Evolutionary conservation across 2,329 filamentous ascomycete species (phyloP), one percentile per base, ranked within the genome.

Genomic region (Calonectria ilicicola): DNA sequence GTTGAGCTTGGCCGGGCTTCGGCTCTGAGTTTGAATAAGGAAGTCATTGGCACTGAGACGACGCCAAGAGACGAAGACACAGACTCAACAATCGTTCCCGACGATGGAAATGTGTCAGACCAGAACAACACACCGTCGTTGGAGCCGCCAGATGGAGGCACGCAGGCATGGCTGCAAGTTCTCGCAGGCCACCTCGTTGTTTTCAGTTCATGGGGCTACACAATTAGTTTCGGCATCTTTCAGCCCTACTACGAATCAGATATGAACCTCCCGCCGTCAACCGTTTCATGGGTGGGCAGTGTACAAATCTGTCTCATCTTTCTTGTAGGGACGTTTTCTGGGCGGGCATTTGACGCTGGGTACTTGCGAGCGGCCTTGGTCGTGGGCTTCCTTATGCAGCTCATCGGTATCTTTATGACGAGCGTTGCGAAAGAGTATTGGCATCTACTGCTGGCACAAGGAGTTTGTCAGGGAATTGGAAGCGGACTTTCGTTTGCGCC

Each of bases 401-500:
- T 87, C 0, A 27, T 86, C 0, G 87, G 87, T 19, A 83, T 86
- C 29, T 86, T 89, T 76, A 82, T 84, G 76, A 86, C 86, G 10
- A 87, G 85, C 38, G 78, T 87, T 1, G 79, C 83, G 8, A 85
- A 78, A 0, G 73, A 78, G 26, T 89, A 88, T 76, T 89, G 85
- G 84, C 86, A 89, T 56, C 72, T 89, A 0, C 83, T 89, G 35
- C 83, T 90, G 0, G 82, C 86, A 0, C 91, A 92, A 74, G 91
- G 89, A 0, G 73, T 92, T 1, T 90, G 89, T 51, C 85, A 89
- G 29, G 90, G 91, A 0, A 80, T 92, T 1, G 90, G 91, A 1
- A 84, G 85, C 76, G 86, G 90, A 1, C 80, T 91, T 65, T 83
- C 91, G 76, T 90, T 91, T 82, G 85, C 86, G 53, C 87, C 91